Percentiles rank a stretch among this genome's conserved stretches.
Conservation (phyloP, 1,284 basidiomycete species). For the Pseudozyma hubeiensis region DNA sequence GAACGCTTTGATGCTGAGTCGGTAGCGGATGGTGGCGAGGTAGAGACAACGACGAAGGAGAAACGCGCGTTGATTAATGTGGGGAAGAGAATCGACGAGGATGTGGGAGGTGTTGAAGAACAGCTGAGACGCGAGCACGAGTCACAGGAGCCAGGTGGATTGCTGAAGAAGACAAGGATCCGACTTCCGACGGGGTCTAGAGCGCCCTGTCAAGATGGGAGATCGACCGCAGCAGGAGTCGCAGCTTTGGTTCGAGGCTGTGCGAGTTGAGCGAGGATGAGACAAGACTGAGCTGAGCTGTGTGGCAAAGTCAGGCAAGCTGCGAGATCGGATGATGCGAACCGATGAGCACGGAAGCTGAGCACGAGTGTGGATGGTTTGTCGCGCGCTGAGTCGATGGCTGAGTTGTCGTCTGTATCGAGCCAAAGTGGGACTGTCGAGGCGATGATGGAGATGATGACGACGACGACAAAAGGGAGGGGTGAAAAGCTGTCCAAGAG, state of each 20-base stretch:
- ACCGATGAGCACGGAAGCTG: conserved; percentile 1
- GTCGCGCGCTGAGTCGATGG: conserved; percentile 6
- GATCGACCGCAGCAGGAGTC: conserved; percentile 2
- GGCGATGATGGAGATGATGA: conserved; percentile 13
- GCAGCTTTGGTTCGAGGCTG: background rate
- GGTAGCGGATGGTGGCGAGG: conserved; percentile 14
- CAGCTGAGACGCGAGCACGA: conserved; percentile 30
- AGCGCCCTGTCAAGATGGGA: conserved; percentile 2
- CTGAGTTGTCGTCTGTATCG: conserved; percentile 7
- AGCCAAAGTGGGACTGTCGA: background rate
- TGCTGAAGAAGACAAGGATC: background rate
- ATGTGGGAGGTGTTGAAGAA: background rate
- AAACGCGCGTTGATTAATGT: background rate
- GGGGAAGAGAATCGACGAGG: background rate
- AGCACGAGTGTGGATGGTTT: conserved; percentile 1
- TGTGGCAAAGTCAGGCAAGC: conserved; percentile 11
- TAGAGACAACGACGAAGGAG: background rate
- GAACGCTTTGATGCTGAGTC: background rate
- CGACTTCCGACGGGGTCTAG: conserved; percentile 8
- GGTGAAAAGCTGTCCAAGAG: background rate
- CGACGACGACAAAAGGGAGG: background rate
- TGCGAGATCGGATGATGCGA: conserved; percentile 4
- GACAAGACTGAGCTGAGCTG: conserved; percentile 14
- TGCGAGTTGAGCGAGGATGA: background rate
- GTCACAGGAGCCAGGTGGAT: conserved; percentile 11